Percentiles rank a stretch among this genome's conserved stretches.
Conservation (phyloP, 2,329 filamentous ascomycete genomes). For the Penicillium sp. region DNA sequence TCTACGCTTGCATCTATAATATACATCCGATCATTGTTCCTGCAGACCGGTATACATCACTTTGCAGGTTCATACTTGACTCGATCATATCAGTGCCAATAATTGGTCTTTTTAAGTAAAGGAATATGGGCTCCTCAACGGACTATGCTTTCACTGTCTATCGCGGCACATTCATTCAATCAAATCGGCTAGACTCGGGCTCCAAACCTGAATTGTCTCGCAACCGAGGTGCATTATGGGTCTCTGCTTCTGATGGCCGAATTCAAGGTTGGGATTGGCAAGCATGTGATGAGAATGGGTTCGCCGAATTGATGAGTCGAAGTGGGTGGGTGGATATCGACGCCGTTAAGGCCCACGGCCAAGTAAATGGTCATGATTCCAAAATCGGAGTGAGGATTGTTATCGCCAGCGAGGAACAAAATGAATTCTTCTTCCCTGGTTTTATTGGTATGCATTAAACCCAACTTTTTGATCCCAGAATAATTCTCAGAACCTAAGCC, state of each 20-base stretch:
- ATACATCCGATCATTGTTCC: background rate
- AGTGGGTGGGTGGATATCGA: conserved; percentile 33
- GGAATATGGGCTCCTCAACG: conserved; percentile 11
- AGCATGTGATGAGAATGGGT: conserved; percentile 22
- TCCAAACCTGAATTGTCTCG: conserved; percentile 52
- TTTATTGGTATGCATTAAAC: conserved; percentile 42
- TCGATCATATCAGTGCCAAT: background rate
- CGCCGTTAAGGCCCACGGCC: conserved; percentile 7
- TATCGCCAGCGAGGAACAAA: conserved; percentile 41
- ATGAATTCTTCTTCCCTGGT: conserved; percentile 48
- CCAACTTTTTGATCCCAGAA: background rate
- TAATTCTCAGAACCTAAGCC: background rate
- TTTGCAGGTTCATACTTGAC: background rate
- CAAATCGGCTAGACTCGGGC: conserved; percentile 30
- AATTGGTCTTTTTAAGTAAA: background rate
- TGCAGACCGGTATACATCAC: background rate
- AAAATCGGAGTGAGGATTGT: conserved; percentile 32
- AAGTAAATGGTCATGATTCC: conserved; percentile 3
- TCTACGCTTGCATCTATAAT: background rate
- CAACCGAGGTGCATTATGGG: conserved; percentile 48
- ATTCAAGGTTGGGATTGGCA: conserved; percentile 38
- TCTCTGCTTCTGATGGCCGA: conserved; percentile 32
- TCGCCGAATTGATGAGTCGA: conserved; percentile 28
- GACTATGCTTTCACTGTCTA: conserved; percentile 48
- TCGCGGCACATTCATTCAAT: conserved; percentile 61